These are phyloP conservation scores for Phytophthora crassamura DNA, from an alignment of 352 stramenopile genomes.

Conservation along the genomic window DNA sequence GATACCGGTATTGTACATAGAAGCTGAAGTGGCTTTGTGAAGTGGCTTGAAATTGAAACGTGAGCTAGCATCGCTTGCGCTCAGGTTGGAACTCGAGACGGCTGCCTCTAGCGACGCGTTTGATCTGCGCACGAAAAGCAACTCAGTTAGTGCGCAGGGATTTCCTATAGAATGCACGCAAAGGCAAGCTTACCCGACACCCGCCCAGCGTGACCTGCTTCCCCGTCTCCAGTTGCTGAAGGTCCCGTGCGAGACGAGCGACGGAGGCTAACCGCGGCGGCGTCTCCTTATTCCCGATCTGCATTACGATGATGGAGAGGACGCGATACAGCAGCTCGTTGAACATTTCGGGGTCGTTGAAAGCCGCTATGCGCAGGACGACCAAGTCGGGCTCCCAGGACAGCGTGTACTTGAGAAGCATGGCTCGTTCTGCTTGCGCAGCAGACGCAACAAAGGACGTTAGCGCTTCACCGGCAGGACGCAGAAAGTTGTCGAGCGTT, in stretches of 20 bases:
- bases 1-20: background rate
- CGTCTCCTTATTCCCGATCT: conserved; percentile 60
- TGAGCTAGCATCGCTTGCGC: background rate
- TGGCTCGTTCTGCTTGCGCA: conserved; percentile 43
- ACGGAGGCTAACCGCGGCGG: conserved; percentile 71
- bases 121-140: conserved; percentile 39
- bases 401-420: conserved; percentile 57
- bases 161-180: background rate
- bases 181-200: conserved; percentile 55
- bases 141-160: background rate
- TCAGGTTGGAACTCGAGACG: conserved; percentile 51
- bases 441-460: conserved; percentile 10
- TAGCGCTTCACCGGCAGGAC: conserved; percentile 1
- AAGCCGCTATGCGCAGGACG: conserved; percentile 48
- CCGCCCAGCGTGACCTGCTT: conserved; percentile 76
- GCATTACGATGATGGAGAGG: conserved; percentile 58
- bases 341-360: conserved; percentile 62
- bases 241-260: conserved; percentile 45
- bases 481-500: background rate
- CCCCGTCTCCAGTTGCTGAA: conserved; percentile 57
- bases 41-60: conserved; percentile 2
- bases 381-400: conserved; percentile 30
- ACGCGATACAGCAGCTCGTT: conserved; percentile 74
- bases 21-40: background rate
- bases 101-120: conserved; percentile 34